phyloP scores from a whole-genome alignment of 1,284 basidiomycete genomes.

The Austroboletus novae-zelandiae region DNA sequence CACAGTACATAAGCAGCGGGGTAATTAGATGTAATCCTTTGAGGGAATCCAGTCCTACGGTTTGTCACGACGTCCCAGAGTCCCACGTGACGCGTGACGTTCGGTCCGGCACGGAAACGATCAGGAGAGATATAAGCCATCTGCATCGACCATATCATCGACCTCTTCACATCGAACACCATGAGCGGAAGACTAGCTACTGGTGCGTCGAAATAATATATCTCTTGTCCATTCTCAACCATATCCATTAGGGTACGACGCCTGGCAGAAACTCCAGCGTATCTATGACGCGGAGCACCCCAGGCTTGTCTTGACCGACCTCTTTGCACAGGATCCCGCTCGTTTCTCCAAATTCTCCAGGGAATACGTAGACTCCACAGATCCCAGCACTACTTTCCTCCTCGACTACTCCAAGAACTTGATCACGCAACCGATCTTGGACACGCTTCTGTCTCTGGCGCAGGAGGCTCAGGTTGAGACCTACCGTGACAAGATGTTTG shows the following conservation, averaged over 20 bases:
- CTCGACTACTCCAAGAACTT: constrained; percentile 98
- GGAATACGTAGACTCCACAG: constrained; percentile 67
- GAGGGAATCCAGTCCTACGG: neutral
- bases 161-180: constrained; percentile 5
- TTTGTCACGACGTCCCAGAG: constrained; percentile 6
- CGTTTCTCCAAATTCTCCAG: constrained; percentile 88
- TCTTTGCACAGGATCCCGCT: constrained; percentile 84
- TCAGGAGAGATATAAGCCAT: neutral
- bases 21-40: neutral
- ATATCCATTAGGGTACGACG: constrained; percentile 63
- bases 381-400: constrained; percentile 77
- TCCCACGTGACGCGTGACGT: constrained; percentile 25
- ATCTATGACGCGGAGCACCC: constrained; percentile 77
- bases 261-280: constrained; percentile 91
- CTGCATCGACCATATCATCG: constrained; percentile 6
- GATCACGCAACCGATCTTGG: constrained; percentile 83
- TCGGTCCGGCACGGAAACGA: constrained; percentile 1
- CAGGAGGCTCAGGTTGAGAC: constrained; percentile 86
- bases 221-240: neutral
- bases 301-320: constrained; percentile 83
- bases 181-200: constrained; percentile 58
- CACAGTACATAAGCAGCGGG: neutral
- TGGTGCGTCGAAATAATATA: constrained; percentile 32
- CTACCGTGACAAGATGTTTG: constrained; percentile 91
- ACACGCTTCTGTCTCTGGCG: constrained; percentile 75